Percentiles rank a stretch among this genome's conserved stretches.
phyloP scores from a whole-genome alignment of 495 filamentous ascomycete species.

The Hypoxylon fragiforme region DNA sequence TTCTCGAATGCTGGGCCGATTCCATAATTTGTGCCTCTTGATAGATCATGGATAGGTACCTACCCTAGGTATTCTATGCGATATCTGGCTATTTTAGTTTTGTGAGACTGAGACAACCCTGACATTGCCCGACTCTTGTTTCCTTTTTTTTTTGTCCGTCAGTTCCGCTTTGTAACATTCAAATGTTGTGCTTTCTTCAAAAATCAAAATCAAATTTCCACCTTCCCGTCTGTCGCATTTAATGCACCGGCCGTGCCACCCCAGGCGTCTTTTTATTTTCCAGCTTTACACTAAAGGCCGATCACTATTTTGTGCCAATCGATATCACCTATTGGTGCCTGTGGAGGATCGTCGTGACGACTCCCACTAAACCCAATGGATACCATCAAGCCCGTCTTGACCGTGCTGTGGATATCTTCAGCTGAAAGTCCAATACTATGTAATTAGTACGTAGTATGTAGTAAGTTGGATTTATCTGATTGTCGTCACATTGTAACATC shows the following conservation, averaged over 20 bases:
- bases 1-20: slow-evolving; percentile 8
- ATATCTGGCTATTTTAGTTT: slow-evolving; percentile 10
- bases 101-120: slow-evolving; percentile 15
- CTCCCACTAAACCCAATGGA: slow-evolving; percentile 10
- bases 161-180: no score
- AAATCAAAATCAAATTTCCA: no score
- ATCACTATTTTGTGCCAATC: slow-evolving; percentile 29
- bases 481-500: slow-evolving; percentile 31
- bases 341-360: slow-evolving; percentile 23
- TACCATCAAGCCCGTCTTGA: slow-evolving; percentile 1
- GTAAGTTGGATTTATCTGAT: not conserved
- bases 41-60: no score
- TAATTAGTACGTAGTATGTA: no score
- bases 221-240: slow-evolving; percentile 1
- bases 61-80: no score
- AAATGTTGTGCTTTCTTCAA: no score
- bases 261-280: not conserved
- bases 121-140: slow-evolving; percentile 1
- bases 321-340: slow-evolving; percentile 5
- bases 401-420: slow-evolving; percentile 6
- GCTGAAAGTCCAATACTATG: no score
- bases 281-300: slow-evolving; percentile 18
- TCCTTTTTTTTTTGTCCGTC: slow-evolving; percentile 11
- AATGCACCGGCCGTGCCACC: not conserved
- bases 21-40: not conserved